Evolutionary conservation across 139 green algal genomes (phyloP).

Genomic region (Chlamydomonas incerta): DNA sequence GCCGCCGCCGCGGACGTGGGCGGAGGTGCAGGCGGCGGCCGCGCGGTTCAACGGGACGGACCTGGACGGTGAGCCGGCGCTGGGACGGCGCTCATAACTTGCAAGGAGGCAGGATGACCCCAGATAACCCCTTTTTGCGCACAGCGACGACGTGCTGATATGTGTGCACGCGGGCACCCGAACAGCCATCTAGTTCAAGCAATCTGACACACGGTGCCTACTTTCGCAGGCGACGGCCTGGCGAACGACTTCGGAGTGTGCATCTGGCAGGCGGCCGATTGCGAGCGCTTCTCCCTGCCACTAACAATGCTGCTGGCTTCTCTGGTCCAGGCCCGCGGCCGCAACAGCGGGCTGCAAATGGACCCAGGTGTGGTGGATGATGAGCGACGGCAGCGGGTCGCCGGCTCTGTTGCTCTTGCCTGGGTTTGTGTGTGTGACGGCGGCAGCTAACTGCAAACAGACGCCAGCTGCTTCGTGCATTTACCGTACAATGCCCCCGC

Average conservation of each 20-base stretch:
- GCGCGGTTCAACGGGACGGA: background rate
- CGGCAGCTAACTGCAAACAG: too few species aligned
- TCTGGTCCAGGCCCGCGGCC: background rate
- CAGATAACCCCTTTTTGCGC: too few species aligned
- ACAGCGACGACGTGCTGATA: too few species aligned
- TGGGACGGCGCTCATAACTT: background rate
- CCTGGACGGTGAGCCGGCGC: background rate
- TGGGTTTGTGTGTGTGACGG: too few species aligned
- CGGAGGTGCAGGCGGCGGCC: background rate
- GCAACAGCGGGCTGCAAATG: background rate
- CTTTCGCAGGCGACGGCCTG: background rate
- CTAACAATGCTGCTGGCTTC: background rate
- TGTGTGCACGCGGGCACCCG: too few species aligned
- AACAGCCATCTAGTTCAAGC: background rate
- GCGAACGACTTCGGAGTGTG: background rate
- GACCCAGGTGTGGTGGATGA: background rate
- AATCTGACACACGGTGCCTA: background rate
- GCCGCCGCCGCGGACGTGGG: background rate
- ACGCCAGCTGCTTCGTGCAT: too few species aligned
- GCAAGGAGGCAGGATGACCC: too few species aligned
- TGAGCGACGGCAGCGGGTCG: too few species aligned
- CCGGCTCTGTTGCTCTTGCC: too few species aligned
- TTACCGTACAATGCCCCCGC: too few species aligned
- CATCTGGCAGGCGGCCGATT: background rate
- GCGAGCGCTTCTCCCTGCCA: background rate